Evolutionary conservation across 2,329 filamentous ascomycete genomes (phyloP), one percentile per base, ranked within the genome.

Genomic region (Cucurbitaria berberidis): DNA sequence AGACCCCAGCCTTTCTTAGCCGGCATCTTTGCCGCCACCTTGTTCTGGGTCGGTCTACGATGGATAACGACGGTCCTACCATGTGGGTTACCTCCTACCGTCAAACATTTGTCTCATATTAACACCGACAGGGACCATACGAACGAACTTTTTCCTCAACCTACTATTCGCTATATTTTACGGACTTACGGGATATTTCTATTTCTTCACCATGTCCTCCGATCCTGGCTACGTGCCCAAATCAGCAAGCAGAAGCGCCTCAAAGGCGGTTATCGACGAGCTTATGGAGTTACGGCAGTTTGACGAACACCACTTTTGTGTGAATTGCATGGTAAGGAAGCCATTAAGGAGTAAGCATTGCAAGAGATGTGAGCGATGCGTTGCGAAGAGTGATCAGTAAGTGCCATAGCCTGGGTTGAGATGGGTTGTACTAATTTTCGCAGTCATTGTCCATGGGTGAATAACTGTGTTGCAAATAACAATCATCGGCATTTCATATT

Each of bases 281-380:
- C 83, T 99, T 7, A 84, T 99, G 58, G 84, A 86, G 52, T 74
- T 87, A 61, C 95, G 91, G 86, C 95, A 91, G 68, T 99, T 93
- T 73, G 93, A 99, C 70, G 93, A 97, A 71, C 82, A 88, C 56
- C 93, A 96, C 73, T 99, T 98, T 69, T 99, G 95, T 74, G 88
- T 96, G 24, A 86, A 86, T 42, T 99, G 95, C 78, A 96, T 98
- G 93, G 90, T 96, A 64, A 86, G 93, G 48, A 93, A 90, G 62
- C 95, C 95, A 3, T 78, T 99, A 56, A 86, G 95, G 62, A 96
- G 93, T 78, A 99, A 98, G 80, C 95, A 99, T 77, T 99, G 95
- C 78, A 89, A 89, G 70, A 84, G 90, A 56, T 99, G 95, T 74
- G 86, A 89, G 67, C 89, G 93, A 60, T 99, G 95, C 73, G 90